Evolutionary conservation across 306 rosid genomes (phyloP).

Genomic region (Prinsepia uniflora): DNA sequence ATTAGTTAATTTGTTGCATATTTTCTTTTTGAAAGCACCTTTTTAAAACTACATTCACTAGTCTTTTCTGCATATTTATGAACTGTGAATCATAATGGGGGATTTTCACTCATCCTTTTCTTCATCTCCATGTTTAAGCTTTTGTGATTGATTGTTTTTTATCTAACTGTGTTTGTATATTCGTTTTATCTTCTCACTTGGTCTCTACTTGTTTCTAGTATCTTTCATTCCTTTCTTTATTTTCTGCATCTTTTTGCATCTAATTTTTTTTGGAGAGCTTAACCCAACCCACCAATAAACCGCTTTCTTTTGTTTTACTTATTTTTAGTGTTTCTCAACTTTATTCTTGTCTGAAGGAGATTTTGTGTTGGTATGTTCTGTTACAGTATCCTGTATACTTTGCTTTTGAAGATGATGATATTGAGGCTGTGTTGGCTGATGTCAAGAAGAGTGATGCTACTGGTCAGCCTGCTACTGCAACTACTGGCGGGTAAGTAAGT

Average conservation of each 20-base stretch:
- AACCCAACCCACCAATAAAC: too few species aligned
- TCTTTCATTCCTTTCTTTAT: too few species aligned
- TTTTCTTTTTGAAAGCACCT: not conserved
- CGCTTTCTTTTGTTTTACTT: not conserved
- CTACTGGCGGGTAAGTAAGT: slow-evolving; percentile 90
- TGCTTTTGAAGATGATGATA: slow-evolving; percentile 77
- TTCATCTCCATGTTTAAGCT: too few species aligned
- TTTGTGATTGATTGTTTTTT: too few species aligned
- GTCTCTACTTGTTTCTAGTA: too few species aligned
- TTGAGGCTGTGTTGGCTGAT: slow-evolving; percentile 70
- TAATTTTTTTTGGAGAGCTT: too few species aligned
- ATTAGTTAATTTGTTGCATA: not conserved
- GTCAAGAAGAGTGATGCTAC: slow-evolving; percentile 84
- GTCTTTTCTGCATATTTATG: too few species aligned
- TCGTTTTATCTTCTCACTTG: too few species aligned
- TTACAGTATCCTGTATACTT: slow-evolving; percentile 96
- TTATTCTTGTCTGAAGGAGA: slow-evolving; percentile 3
- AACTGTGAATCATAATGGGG: too few species aligned
- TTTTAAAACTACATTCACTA: not conserved
- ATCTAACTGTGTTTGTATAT: too few species aligned
- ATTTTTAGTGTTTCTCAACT: not conserved
- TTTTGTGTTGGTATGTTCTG: slow-evolving; percentile 29
- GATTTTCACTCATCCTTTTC: too few species aligned
- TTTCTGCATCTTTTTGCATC: too few species aligned
- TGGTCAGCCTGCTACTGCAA: slow-evolving; percentile 98